phyloP scores from a whole-genome alignment of 306 rosid species.

The Malus asiatica region DNA sequence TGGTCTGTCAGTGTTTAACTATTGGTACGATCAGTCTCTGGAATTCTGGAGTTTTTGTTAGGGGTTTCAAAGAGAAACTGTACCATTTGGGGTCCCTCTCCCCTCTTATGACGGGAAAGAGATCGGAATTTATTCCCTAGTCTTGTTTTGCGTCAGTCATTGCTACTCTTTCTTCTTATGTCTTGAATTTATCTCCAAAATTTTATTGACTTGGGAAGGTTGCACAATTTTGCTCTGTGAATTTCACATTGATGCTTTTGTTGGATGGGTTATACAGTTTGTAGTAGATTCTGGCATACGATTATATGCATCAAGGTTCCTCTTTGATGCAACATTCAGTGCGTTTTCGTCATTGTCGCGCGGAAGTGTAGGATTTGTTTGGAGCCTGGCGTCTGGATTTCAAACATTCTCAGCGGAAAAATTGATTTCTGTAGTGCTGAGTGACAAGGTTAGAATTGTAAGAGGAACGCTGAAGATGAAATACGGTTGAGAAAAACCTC shows the following conservation, averaged over 20 bases:
- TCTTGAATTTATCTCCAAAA: background rate
- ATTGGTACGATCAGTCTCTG: slow-evolving; percentile 19
- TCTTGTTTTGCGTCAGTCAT: background rate
- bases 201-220: background rate
- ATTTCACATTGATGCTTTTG: background rate
- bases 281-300: background rate
- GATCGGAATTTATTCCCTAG: background rate
- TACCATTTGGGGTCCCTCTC: slow-evolving; percentile 2
- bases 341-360: too few species aligned
- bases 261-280: background rate
- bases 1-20: slow-evolving; percentile 17
- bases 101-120: background rate
- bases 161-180: background rate
- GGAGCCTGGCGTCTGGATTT: too few species aligned
- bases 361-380: too few species aligned
- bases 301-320: background rate
- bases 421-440: too few species aligned
- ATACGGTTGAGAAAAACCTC: too few species aligned
- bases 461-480: too few species aligned
- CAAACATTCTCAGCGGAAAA: too few species aligned
- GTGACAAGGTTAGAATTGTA: too few species aligned
- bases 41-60: slow-evolving; percentile 29
- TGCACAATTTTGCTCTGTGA: background rate
- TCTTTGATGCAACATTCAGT: background rate
- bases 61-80: slow-evolving; percentile 35